Percentiles rank a stretch among this genome's conserved stretches.
These are phyloP conservation scores for Solanum commersonii DNA, from an alignment of 257 asterid genomes.

Conservation along the genomic window DNA sequence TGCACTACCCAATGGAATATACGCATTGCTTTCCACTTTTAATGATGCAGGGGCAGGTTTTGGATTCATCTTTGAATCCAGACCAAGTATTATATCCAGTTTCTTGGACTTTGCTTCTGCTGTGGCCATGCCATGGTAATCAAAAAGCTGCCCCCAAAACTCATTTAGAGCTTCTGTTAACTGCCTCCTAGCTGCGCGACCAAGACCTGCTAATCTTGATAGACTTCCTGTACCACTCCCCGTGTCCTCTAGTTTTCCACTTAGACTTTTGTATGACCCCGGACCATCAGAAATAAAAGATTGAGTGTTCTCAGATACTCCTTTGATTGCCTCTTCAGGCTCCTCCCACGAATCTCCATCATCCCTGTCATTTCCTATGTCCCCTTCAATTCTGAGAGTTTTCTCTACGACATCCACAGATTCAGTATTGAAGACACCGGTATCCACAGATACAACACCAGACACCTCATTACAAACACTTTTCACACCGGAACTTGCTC, in stretches of 20 bases:
- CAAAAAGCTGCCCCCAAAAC: constrained; percentile 94
- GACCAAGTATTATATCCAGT: constrained; percentile 58
- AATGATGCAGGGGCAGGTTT: constrained; percentile 44
- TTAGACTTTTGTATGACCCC: constrained; percentile 63
- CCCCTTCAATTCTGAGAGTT: constrained; percentile 32
- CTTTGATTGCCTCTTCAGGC: constrained; percentile 45
- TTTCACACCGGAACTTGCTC: constrained; percentile 17
- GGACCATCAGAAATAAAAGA: constrained; percentile 58
- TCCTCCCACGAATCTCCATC: constrained; percentile 63
- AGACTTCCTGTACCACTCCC: constrained; percentile 93
- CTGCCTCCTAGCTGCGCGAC: constrained; percentile 94
- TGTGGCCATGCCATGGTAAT: constrained; percentile 65
- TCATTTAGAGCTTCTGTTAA: constrained; percentile 59
- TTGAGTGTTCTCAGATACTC: constrained; percentile 35
- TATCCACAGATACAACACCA: constrained; percentile 25
- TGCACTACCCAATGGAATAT: constrained; percentile 38
- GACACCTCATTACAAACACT: constrained; percentile 16
- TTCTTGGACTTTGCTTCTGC: constrained; percentile 69
- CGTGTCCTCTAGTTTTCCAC: constrained; percentile 58
- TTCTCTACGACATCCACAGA: constrained; percentile 34
- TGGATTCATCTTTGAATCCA: constrained; percentile 34
- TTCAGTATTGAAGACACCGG: constrained; percentile 13
- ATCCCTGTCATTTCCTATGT: constrained; percentile 32
- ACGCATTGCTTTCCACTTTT: constrained; percentile 45
- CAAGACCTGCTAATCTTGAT: constrained; percentile 81